A percentile compares a stretch with the other conserved stretches of the same genome.
These are phyloP conservation scores for Talaromyces sp. DNA, from an alignment of 2,329 filamentous ascomycete species.

Conservation along the genomic window DNA sequence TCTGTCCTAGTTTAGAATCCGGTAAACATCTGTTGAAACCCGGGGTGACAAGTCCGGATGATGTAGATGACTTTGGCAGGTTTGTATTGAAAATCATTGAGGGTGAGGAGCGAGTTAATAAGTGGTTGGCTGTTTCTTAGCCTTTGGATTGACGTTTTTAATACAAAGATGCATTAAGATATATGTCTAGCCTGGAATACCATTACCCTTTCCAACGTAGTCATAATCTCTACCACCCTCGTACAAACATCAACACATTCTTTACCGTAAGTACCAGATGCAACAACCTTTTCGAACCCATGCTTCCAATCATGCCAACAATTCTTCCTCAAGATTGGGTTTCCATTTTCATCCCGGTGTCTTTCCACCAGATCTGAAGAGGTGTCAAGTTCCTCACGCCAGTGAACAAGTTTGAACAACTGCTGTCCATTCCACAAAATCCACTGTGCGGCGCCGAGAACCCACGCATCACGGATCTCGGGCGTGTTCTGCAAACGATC, in stretches of 20 bases:
- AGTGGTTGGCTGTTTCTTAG: constrained; percentile 9
- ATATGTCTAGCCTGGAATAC: background rate
- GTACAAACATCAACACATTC: background rate
- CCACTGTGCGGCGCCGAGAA: background rate
- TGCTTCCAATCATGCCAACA: background rate
- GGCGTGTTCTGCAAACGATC: background rate
- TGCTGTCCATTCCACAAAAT: background rate
- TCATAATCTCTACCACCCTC: background rate
- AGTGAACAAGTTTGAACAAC: background rate
- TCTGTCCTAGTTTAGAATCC: constrained; percentile 13
- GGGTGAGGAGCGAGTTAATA: constrained; percentile 8
- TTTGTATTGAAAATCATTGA: constrained; percentile 14
- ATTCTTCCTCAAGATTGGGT: background rate
- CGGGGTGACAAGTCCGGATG: constrained; percentile 2
- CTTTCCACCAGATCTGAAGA: background rate
- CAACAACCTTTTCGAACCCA: background rate
- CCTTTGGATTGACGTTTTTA: too few species aligned
- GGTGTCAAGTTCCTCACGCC: background rate
- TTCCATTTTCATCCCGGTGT: background rate
- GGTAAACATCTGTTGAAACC: background rate
- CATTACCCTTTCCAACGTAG: background rate
- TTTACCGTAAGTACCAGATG: background rate
- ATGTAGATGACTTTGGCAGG: constrained; percentile 18
- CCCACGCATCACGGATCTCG: background rate
- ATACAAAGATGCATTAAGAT: too few species aligned